Base-by-base conservation (phyloP, 1,139 yeast species). In the Nakaseomyces sp. region DNA sequence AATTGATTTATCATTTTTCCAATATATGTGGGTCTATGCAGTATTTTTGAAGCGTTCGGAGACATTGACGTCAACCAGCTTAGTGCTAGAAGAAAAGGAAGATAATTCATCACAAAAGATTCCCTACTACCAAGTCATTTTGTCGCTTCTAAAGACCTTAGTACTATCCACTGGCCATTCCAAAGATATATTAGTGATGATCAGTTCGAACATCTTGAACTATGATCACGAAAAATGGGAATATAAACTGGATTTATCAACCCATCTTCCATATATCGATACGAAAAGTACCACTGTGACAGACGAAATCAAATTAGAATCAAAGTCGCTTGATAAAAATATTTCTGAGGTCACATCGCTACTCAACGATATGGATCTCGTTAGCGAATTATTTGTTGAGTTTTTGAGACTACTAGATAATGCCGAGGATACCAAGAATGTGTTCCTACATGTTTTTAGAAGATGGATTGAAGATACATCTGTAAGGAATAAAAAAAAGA, bases 1-100 rank as follows among this genome's bases (percentile, higher is more conserved):
- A 25, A 56, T 56, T 41, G 81, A 25, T 18, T 46, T 48, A 5
- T 44, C 47, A 25, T 61, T 58, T 43, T 81, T 24, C 35, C 72
- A 31, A 49, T 71, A 37, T 58, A 72, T 86, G 17, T 87, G 95
- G 95, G 68, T 75, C 1, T 79, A 81, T 54, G 65, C 72, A 32
- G 61, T 75, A 26, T 82, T 74, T 56, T 65, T 79, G 42, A 66
- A 66, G 37, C 35, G 19, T 10, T 35, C 38, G 5, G 13, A 35
- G 7, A 15, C 4, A 1, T 10, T 16, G 8, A 20, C 17, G 5
- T 8, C 26, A 12, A 12, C 20, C n/a, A 13, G n/a, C 5, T 8
- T 7, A 22, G 13, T 35, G 5, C 24, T 20, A 10, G 38, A 35
- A 37, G 37, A 45, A 13, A 55, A 55, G 10, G 41, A 46, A 28